Evolutionary conservation across 2,329 filamentous ascomycete genomes (phyloP).

Genomic region (Pseudogymnoascus sp.): DNA sequence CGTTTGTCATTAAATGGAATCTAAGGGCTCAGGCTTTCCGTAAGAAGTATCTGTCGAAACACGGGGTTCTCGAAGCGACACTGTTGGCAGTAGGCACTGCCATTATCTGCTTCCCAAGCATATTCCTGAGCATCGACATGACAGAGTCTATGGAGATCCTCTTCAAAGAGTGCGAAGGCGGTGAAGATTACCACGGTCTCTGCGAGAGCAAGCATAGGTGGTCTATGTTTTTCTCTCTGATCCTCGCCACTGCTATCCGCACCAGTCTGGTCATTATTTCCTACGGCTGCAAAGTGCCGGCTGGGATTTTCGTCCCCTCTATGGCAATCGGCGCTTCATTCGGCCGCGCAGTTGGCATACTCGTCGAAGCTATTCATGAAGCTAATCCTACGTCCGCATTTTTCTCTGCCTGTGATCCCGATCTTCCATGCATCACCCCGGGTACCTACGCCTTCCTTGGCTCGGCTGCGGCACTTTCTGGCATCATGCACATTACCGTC

Average conservation of each 20-base stretch:
- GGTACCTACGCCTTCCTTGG: slow-evolving; percentile 95
- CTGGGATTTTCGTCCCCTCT: slow-evolving; percentile 94
- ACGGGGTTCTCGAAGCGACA: slow-evolving; percentile 80
- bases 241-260: slow-evolving; percentile 72
- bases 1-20: slow-evolving; percentile 98
- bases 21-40: slow-evolving; percentile 82
- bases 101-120: slow-evolving; percentile 92
- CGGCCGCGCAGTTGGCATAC: slow-evolving; percentile 85
- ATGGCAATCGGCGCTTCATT: slow-evolving; percentile 97
- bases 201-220: slow-evolving; percentile 73
- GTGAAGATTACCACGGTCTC: slow-evolving; percentile 79
- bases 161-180: slow-evolving; percentile 86
- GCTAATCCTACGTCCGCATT: slow-evolving; percentile 74
- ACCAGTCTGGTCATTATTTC: slow-evolving; percentile 86
- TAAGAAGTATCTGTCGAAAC: slow-evolving; percentile 80
- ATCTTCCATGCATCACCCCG: slow-evolving; percentile 92
- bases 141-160: slow-evolving; percentile 98
- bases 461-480: slow-evolving; percentile 81
- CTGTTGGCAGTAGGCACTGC: slow-evolving; percentile 76
- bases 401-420: slow-evolving; percentile 81
- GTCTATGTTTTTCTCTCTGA: slow-evolving; percentile 69
- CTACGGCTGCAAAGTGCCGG: slow-evolving; percentile 95
- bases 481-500: slow-evolving; percentile 97
- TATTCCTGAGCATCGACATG: slow-evolving; percentile 94
- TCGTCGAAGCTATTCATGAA: slow-evolving; percentile 84